These are phyloP conservation scores for Colletotrichum endophyticum DNA, from an alignment of 2,329 filamentous ascomycete genomes.

Conservation along the genomic window DNA sequence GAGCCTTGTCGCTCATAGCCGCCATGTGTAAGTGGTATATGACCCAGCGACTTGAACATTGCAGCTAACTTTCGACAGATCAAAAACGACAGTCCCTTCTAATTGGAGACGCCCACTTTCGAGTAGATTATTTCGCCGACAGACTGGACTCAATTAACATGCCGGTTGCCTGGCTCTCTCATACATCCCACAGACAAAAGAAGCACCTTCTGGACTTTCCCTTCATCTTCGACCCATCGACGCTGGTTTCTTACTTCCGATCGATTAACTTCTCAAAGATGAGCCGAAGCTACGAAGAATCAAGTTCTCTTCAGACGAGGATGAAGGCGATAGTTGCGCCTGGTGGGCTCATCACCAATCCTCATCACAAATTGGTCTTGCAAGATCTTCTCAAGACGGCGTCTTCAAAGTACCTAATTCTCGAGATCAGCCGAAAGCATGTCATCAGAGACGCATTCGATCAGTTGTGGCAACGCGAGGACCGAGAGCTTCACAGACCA, in stretches of 20 bases:
- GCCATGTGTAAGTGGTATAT: constrained; percentile 68
- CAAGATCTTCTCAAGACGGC: constrained; percentile 69
- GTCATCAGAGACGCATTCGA: constrained; percentile 79
- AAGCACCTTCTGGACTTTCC: constrained; percentile 81
- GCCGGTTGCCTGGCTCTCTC: constrained; percentile 74
- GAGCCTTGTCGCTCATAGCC: constrained; percentile 75
- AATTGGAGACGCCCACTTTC: constrained; percentile 72
- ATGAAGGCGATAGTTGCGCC: constrained; percentile 61
- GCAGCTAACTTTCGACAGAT: constrained; percentile 45
- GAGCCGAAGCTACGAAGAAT: constrained; percentile 78
- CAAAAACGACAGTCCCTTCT: constrained; percentile 67
- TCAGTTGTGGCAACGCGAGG: constrained; percentile 87
- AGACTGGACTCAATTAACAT: constrained; percentile 76
- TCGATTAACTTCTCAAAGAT: constrained; percentile 87
- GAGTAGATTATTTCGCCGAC: constrained; percentile 77
- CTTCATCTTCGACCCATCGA: constrained; percentile 77
- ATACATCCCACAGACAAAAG: constrained; percentile 63
- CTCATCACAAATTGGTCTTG: constrained; percentile 65
- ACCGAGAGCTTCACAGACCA: constrained; percentile 80
- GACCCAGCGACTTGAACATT: background rate
- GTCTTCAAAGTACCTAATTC: constrained; percentile 72
- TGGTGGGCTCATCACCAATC: constrained; percentile 59
- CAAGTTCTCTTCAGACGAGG: constrained; percentile 60
- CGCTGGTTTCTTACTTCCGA: constrained; percentile 83
- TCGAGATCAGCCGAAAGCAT: constrained; percentile 71